Evolutionary conservation across 441 rosid species (phyloP).

Genomic region (Oxalis stricta): DNA sequence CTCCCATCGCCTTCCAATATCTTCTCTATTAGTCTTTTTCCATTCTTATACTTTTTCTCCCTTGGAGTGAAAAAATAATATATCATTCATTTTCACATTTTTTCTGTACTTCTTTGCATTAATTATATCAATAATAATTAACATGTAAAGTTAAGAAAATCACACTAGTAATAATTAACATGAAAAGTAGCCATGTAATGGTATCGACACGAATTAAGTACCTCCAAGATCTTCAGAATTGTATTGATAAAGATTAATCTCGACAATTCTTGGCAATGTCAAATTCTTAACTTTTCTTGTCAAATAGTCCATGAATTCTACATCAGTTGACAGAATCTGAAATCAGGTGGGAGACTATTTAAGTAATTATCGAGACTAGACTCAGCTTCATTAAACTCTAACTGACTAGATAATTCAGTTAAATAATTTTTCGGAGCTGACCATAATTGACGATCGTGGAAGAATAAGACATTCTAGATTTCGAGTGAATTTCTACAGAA

Average conservation of each 20-base stretch:
- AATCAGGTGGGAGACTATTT: slow-evolving; percentile 9
- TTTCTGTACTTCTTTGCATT: slow-evolving; percentile 2
- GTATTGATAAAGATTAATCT: slow-evolving; percentile 8
- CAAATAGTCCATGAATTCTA: slow-evolving; percentile 18
- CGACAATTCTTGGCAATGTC: slow-evolving; percentile 9
- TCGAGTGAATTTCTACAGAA: too few relatives aligned
- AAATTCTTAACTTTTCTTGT: not conserved
- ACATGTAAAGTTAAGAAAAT: not conserved
- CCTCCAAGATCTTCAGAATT: slow-evolving; percentile 16
- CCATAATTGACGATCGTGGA: too few relatives aligned
- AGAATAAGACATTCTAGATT: too few relatives aligned
- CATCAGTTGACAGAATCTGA: slow-evolving; percentile 10
- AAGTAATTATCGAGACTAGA: slow-evolving; percentile 5
- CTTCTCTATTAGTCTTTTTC: slow-evolving; percentile 16
- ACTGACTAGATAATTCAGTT: too few relatives aligned
- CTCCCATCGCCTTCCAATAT: slow-evolving; percentile 29
- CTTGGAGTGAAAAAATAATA: slow-evolving; percentile 33
- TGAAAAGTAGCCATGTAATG: too few relatives aligned
- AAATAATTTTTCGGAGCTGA: too few relatives aligned
- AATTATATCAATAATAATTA: not conserved
- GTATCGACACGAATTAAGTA: too few relatives aligned
- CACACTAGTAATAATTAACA: too few relatives aligned
- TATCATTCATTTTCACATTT: slow-evolving; percentile 9
- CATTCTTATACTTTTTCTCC: slow-evolving; percentile 23
- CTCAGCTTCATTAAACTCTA: too few relatives aligned